phyloP scores from a whole-genome alignment of 129 eudicot genomes.

The Helianthus tuberosus region DNA sequence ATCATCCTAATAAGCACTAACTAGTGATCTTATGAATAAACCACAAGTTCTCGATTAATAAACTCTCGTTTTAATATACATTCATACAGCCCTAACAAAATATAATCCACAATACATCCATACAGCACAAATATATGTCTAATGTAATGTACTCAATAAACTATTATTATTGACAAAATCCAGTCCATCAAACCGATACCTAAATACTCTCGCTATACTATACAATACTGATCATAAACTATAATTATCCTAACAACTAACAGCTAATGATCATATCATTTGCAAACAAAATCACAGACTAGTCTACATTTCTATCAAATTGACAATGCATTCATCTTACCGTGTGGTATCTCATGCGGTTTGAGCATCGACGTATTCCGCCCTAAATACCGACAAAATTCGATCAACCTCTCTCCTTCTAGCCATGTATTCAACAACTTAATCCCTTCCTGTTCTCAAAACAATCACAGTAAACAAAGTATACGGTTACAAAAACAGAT shows the following conservation, averaged over 20 bases:
- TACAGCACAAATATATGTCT: too few relatives aligned
- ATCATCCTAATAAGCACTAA: not conserved
- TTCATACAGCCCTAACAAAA: too few relatives aligned
- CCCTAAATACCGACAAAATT: conserved; percentile 73
- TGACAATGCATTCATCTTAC: conserved; percentile 50
- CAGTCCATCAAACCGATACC: not conserved
- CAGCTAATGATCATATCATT: too few relatives aligned
- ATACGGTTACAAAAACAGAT: not conserved
- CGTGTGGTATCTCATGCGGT: conserved; percentile 68
- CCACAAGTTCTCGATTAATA: too few relatives aligned
- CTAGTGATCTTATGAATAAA: too few relatives aligned
- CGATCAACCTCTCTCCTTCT: conserved; percentile 66
- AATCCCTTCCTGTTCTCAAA: conserved; percentile 76
- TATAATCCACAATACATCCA: too few relatives aligned
- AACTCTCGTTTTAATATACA: too few relatives aligned
- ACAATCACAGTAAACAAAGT: not conserved
- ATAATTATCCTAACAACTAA: too few relatives aligned
- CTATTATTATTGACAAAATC: not conserved
- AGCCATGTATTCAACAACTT: conserved; percentile 82
- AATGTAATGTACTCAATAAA: too few relatives aligned
- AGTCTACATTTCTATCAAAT: not conserved
- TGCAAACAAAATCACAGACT: too few relatives aligned
- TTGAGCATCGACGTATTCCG: conserved; percentile 65
- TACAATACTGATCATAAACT: too few relatives aligned
- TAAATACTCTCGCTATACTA: too few relatives aligned